Evolutionary conservation across 2,329 filamentous ascomycete genomes (phyloP).

Genomic region (Dothistroma pini): DNA sequence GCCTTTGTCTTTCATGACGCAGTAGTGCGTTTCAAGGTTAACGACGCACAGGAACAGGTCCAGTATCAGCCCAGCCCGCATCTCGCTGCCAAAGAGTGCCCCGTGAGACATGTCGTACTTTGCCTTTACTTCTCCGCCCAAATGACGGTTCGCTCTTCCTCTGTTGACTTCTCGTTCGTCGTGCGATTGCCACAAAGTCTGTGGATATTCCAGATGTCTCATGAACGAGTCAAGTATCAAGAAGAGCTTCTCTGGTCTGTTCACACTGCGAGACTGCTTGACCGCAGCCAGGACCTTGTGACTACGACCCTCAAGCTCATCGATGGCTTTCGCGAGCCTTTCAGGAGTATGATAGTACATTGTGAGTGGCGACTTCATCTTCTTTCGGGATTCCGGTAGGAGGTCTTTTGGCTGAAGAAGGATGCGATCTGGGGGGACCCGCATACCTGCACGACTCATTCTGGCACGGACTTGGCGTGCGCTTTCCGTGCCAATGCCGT

Average conservation of each 20-base stretch:
- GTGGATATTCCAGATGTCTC: constrained; percentile 6
- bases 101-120: neutral
- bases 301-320: constrained; percentile 1
- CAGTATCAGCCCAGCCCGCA: constrained; percentile 5
- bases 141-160: neutral
- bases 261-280: neutral
- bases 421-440: constrained; percentile 3
- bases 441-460: constrained; percentile 10
- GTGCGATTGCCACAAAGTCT: neutral
- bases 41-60: constrained; percentile 25
- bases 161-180: neutral
- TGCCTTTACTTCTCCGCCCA: neutral
- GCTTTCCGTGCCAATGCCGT: neutral
- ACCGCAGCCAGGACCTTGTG: neutral
- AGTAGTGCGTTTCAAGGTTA: constrained; percentile 31
- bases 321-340: constrained; percentile 9
- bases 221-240: neutral
- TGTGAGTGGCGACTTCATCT: constrained; percentile 4
- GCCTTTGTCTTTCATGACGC: constrained; percentile 22
- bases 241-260: neutral
- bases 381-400: neutral
- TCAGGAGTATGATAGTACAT: constrained; percentile 3
- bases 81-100: neutral
- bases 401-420: neutral
- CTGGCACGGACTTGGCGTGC: constrained; percentile 3